These are phyloP conservation scores for Setomelanomma holmii DNA, from an alignment of 2,329 filamentous ascomycete species.

Conservation along the genomic window DNA sequence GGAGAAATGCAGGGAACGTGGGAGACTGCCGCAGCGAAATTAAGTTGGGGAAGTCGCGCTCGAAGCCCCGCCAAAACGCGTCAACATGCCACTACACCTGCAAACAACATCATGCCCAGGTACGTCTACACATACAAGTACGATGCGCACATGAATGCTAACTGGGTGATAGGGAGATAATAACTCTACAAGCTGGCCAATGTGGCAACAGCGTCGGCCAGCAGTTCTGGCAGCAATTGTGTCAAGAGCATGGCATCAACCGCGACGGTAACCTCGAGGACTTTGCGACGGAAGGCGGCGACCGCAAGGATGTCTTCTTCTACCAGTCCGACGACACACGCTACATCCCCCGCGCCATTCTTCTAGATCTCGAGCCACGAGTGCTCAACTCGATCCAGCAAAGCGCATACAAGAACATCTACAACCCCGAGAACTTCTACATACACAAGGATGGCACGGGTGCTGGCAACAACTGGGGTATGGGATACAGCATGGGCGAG, in stretches of 20 bases:
- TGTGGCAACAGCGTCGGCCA: constrained; percentile 99
- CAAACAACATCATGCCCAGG: constrained; percentile 47
- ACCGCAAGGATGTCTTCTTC: constrained; percentile 99
- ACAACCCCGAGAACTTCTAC: constrained; percentile 99
- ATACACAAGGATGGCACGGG: constrained; percentile 92
- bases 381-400: constrained; percentile 92
- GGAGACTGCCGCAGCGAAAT: neutral
- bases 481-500: constrained; percentile 93
- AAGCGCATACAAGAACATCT: constrained; percentile 96
- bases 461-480: constrained; percentile 97
- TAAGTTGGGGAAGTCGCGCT: constrained; percentile 25
- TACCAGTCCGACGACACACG: constrained; percentile 98
- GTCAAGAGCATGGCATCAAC: constrained; percentile 96
- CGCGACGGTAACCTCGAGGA: constrained; percentile 97
- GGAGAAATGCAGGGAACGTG: neutral
- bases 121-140: constrained; percentile 20
- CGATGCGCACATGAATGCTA: constrained; percentile 9
- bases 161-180: constrained; percentile 80
- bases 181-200: constrained; percentile 98
- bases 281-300: constrained; percentile 95
- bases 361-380: constrained; percentile 92
- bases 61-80: constrained; percentile 42
- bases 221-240: constrained; percentile 99
- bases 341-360: constrained; percentile 95
- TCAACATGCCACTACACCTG: constrained; percentile 31